Conservation (phyloP, 2,329 filamentous ascomycete species). For the Fusarium piperis region DNA sequence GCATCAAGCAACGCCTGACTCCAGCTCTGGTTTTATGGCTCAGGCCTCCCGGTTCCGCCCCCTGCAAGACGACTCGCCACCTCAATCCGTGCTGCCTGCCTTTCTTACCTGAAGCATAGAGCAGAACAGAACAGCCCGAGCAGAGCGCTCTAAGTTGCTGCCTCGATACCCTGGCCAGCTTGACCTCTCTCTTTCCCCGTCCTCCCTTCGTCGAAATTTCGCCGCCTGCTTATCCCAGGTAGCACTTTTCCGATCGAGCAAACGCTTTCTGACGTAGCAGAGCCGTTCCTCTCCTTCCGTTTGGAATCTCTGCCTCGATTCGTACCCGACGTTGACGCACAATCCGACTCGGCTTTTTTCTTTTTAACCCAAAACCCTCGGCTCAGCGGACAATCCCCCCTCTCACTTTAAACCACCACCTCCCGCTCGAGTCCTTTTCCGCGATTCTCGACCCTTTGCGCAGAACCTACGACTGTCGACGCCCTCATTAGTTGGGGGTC, state of each 20-base stretch:
- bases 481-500: conserved; percentile 37
- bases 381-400: conserved; percentile 23
- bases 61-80: conserved; percentile 30
- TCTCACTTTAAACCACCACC: background rate
- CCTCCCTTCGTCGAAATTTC: conserved; percentile 23
- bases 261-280: conserved; percentile 16
- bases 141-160: conserved; percentile 16
- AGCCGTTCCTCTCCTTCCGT: conserved; percentile 14
- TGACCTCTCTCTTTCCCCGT: conserved; percentile 9
- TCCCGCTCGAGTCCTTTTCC: background rate
- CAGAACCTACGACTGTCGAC: conserved; percentile 20
- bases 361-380: conserved; percentile 21
- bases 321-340: conserved; percentile 9
- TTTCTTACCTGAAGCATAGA: conserved; percentile 6
- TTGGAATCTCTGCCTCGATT: conserved; percentile 8
- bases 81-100: conserved; percentile 2
- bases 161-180: conserved; percentile 32
- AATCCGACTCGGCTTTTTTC: conserved; percentile 14
- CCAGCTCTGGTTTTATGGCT: conserved; percentile 1
- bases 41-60: background rate
- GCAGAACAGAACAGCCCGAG: conserved; percentile 4
- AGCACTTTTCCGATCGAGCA: conserved; percentile 25
- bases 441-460: conserved; percentile 22
- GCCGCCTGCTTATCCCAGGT: conserved; percentile 28
- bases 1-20: conserved; percentile 19